Evolutionary conservation across 1,284 basidiomycete genomes (phyloP).

Genomic region (Cutaneotrichosporon cavernicola): DNA sequence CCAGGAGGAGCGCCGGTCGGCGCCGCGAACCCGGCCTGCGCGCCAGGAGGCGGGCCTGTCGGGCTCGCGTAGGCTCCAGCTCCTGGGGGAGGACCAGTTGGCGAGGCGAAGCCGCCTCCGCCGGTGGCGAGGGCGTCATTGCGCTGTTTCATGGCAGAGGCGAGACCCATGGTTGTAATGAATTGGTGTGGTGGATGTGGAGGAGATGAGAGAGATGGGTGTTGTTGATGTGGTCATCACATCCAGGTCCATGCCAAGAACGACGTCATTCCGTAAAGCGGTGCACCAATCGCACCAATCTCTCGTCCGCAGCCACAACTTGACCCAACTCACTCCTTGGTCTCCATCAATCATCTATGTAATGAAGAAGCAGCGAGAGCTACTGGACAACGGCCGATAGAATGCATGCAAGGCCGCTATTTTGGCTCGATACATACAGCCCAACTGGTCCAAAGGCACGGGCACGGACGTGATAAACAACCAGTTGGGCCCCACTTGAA

Average conservation of each 20-base stretch:
- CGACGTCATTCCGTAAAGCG: neutral
- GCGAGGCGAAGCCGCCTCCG: slow-evolving; percentile 1
- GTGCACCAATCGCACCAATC: too few relatives aligned
- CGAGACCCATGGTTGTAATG: slow-evolving; percentile 5
- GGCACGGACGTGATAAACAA: too few relatives aligned
- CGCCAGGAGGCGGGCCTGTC: too few relatives aligned
- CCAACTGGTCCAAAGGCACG: too few relatives aligned
- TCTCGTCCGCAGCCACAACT: too few relatives aligned
- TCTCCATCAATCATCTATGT: too few relatives aligned
- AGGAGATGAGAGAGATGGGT: neutral
- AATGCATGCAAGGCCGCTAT: too few relatives aligned
- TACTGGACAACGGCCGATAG: too few relatives aligned
- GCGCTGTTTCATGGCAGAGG: slow-evolving; percentile 9
- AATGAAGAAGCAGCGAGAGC: too few relatives aligned
- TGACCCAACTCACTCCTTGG: too few relatives aligned
- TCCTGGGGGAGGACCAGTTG: neutral
- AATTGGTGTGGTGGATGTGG: neutral
- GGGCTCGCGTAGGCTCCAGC: neutral
- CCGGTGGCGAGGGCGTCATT: neutral
- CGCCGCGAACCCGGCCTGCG: neutral
- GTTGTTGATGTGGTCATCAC: neutral
- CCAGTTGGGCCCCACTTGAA: too few relatives aligned
- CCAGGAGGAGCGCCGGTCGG: neutral
- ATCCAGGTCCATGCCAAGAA: neutral
- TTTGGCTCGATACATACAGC: too few relatives aligned